Base-by-base conservation (phyloP, 1,284 basidiomycete species). In the Cryptococcus maquisensis region DNA sequence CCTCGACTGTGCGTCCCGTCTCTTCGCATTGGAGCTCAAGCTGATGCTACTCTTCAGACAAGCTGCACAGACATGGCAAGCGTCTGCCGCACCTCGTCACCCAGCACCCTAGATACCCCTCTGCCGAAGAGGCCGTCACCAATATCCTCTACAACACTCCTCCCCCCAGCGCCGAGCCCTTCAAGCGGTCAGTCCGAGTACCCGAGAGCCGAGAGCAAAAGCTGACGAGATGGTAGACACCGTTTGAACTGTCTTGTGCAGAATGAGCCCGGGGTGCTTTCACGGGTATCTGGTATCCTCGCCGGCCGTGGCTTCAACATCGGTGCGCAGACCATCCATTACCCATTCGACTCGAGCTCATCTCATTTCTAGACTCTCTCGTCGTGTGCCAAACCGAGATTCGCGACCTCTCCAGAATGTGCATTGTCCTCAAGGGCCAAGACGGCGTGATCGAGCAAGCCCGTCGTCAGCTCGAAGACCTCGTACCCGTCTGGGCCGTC, bases 321-420 rank as follows among this genome's bases (percentile, higher is more conserved):
- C 69, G 76, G 77, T 79, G 40, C 51, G 73, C 63, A 21, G 24
- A n/a, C 21, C 26, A 23, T 37, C 15, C n/a, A 26, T 36, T n/a
- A 8, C 23, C 26, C n/a, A 24, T 23, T 3, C 49, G 4, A n/a
- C 41, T 44, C 18, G 46, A 47, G 38, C n/a, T 38, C 44, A 12
- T 46, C 16, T 28, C 43, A 35, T 26, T 16, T 48, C 52, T 79
- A 75, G 96, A 99, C 79, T 98, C 94, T 18, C 82, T 99, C 57
- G 96, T 99, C 64, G 96, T 99, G 21, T 99, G 96, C 78, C 85
- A 90, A 55, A 99, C 96, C 43, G 96, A 98, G 78, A 93, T 98
- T 64, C 86, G 90, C 55, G 96, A 99, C 79, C 81, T 98, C 42
- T 93, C 89, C 79, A 84, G 96, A 49, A 98, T 99, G 96, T 98